A percentile compares a stretch with the other conserved stretches of the same genome.
Evolutionary conservation across 1,284 basidiomycete genomes (phyloP).

Genomic region (Malassezia japonica): DNA sequence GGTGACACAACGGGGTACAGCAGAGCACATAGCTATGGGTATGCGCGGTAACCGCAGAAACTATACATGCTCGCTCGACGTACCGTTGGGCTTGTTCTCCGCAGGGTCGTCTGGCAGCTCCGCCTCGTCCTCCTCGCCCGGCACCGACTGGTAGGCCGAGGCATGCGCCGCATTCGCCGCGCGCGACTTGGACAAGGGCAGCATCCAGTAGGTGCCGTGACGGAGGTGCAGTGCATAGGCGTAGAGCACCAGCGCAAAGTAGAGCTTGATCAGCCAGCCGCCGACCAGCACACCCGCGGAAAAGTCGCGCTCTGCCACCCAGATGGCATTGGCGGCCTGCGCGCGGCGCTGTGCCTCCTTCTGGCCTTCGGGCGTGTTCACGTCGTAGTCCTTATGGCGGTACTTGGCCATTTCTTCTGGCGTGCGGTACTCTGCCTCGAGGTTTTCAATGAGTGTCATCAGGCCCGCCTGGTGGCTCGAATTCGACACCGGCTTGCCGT

Average conservation of each 20-base stretch:
- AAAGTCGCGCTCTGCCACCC: constrained; percentile 78
- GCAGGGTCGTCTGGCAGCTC: background rate
- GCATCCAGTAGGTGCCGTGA: constrained; percentile 74
- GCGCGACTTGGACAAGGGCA: constrained; percentile 55
- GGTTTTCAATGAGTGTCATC: constrained; percentile 44
- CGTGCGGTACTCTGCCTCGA: constrained; percentile 38
- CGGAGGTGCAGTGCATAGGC: constrained; percentile 89
- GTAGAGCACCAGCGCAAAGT: constrained; percentile 81
- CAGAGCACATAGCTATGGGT: background rate
- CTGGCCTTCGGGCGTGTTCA: constrained; percentile 10
- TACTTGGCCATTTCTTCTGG: constrained; percentile 33
- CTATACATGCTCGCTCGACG: background rate
- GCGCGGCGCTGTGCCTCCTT: constrained; percentile 42
- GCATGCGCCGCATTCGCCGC: constrained; percentile 16
- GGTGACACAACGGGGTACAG: constrained; percentile 10
- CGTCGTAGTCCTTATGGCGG: constrained; percentile 42
- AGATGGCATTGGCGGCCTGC: constrained; percentile 52
- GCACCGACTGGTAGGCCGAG: constrained; percentile 7
- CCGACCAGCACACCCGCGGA: constrained; percentile 66
- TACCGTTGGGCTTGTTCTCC: background rate
- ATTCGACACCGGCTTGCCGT: constrained; percentile 52
- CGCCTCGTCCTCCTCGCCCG: constrained; percentile 11
- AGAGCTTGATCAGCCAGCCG: constrained; percentile 81
- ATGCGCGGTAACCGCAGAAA: background rate
- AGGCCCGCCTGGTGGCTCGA: constrained; percentile 40